These are phyloP conservation scores for Rhizopus sp. DNA, from an alignment of 371 early-diverging fungal genomes.

Conservation along the genomic window DNA sequence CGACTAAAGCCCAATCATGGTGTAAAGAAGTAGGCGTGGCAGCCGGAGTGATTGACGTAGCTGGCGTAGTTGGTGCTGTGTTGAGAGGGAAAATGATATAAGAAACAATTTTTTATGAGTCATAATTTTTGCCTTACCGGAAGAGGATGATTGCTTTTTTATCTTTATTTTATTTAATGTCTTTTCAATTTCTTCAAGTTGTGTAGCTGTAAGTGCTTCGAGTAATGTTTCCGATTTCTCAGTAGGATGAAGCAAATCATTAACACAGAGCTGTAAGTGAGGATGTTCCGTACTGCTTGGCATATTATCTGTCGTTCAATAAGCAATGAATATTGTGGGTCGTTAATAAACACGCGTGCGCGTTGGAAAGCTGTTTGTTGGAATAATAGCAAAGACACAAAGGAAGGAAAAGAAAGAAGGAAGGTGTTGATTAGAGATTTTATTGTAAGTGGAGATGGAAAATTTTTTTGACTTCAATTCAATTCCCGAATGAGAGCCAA, in stretches of 20 bases:
- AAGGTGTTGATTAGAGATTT: background rate
- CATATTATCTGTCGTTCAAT: background rate
- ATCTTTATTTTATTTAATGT: conserved; percentile 25
- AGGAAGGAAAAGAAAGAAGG: background rate
- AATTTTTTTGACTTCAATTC: conserved; percentile 4
- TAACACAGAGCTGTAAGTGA: conserved; percentile 30
- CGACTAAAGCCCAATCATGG: conserved; percentile 30
- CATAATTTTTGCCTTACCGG: conserved; percentile 14
- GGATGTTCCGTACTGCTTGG: background rate
- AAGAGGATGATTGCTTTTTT: conserved; percentile 22
- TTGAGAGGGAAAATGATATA: background rate
- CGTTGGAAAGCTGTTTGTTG: background rate
- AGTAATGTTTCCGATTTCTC: conserved; percentile 29
- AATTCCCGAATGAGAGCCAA: background rate
- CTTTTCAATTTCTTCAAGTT: conserved; percentile 31
- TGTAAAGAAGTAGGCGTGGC: conserved; percentile 15
- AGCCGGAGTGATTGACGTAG: conserved; percentile 5
- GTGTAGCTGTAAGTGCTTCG: conserved; percentile 29
- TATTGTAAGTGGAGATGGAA: conserved; percentile 8
- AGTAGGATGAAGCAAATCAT: conserved; percentile 35
- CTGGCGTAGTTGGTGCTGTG: conserved; percentile 8
- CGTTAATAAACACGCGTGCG: background rate
- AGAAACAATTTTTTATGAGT: background rate
- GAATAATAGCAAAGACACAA: background rate
- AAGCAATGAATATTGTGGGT: background rate